Evolutionary conservation across 108 stramenopile species (phyloP).

Genomic region (Nitzschia inconspicua): DNA sequence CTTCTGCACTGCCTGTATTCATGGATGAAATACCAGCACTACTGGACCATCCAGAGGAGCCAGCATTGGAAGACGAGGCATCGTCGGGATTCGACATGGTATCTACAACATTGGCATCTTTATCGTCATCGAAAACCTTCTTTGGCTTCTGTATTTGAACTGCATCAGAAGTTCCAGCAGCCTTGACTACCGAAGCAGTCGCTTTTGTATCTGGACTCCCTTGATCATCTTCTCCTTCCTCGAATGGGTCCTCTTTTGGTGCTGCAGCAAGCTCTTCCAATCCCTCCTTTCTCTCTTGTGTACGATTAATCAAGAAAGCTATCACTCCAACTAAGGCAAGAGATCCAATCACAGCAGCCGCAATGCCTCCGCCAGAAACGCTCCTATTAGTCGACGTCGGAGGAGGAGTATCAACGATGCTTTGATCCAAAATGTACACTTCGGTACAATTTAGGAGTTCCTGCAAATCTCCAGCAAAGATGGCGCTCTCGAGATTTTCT

Average conservation of each 20-base stretch:
- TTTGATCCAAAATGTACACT: conserved; percentile 24
- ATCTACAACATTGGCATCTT: background rate
- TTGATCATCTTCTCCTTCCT: background rate
- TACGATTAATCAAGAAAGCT: conserved; percentile 7
- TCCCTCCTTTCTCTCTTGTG: conserved; percentile 12
- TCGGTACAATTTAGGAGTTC: conserved; percentile 8
- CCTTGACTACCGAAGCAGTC: background rate
- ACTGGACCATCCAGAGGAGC: conserved; percentile 52
- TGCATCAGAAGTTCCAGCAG: background rate
- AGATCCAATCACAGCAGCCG: conserved; percentile 42
- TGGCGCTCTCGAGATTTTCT: conserved; percentile 9
- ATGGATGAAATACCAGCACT: conserved; percentile 50
- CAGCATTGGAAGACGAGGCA: conserved; percentile 36
- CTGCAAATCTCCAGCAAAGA: conserved; percentile 26
- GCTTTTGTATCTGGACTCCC: conserved; percentile 8
- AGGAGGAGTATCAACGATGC: background rate
- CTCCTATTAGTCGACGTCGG: background rate
- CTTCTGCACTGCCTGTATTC: conserved; percentile 59
- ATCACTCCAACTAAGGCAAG: conserved; percentile 21
- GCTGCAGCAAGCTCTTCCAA: conserved; percentile 13
- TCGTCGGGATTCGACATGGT: conserved; percentile 12
- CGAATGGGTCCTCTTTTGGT: background rate
- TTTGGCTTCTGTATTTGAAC: background rate
- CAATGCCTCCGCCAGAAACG: conserved; percentile 28
- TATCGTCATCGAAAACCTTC: background rate